A percentile compares a stretch with the other conserved stretches of the same genome.
Evolutionary conservation across 2,329 filamentous ascomycete species (phyloP).

Genomic region (Colletotrichum limetticola): DNA sequence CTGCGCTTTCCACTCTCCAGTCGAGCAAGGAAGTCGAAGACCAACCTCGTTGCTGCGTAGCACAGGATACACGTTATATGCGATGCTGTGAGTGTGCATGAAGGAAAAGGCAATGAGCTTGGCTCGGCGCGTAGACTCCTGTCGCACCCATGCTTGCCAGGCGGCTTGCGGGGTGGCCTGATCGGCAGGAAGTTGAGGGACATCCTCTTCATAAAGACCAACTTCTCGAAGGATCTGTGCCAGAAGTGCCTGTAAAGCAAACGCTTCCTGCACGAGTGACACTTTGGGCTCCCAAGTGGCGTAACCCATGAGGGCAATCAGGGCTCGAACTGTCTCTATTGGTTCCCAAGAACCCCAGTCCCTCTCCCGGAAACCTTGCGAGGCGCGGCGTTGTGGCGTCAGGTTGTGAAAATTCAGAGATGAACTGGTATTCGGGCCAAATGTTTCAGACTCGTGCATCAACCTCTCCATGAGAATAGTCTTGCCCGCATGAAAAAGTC

Average conservation of each 20-base stretch:
- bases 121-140: slow-evolving; percentile 46
- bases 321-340: slow-evolving; percentile 46
- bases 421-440: slow-evolving; percentile 41
- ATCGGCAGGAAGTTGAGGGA: not conserved
- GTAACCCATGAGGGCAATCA: slow-evolving; percentile 50
- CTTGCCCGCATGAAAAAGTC: slow-evolving; percentile 46
- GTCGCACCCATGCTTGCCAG: slow-evolving; percentile 46
- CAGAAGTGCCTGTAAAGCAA: slow-evolving; percentile 46
- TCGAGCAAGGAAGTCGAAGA: slow-evolving; percentile 47
- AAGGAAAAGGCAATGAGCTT: slow-evolving; percentile 52
- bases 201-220: slow-evolving; percentile 44
- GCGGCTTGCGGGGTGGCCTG: slow-evolving; percentile 24
- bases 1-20: slow-evolving; percentile 49
- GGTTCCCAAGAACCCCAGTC: slow-evolving; percentile 42
- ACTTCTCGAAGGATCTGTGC: slow-evolving; percentile 47
- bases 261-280: slow-evolving; percentile 47
- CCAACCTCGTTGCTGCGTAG: slow-evolving; percentile 49
- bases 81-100: slow-evolving; percentile 50
- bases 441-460: slow-evolving; percentile 35
- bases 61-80: slow-evolving; percentile 50
- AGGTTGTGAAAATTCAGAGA: slow-evolving; percentile 37
- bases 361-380: not conserved
- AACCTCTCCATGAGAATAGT: slow-evolving; percentile 46
- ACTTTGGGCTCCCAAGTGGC: slow-evolving; percentile 50
- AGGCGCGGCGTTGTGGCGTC: slow-evolving; percentile 27